Percentiles rank a stretch among this genome's conserved stretches.
These are phyloP conservation scores for Decorospora gaudefroyi DNA, from an alignment of 2,329 filamentous ascomycete species.

Conservation along the genomic window DNA sequence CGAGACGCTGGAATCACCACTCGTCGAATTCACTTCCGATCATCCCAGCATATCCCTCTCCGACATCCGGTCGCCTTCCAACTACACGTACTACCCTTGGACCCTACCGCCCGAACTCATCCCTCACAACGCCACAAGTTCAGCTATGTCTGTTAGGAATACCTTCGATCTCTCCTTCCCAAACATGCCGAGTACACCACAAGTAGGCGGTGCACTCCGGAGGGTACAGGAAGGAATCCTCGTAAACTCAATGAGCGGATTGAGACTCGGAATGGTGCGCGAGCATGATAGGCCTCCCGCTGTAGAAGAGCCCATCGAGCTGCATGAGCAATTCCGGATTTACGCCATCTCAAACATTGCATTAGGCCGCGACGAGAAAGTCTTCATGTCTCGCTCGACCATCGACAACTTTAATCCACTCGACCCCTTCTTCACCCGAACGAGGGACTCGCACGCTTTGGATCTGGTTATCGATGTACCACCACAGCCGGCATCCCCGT, in stretches of 20 bases:
- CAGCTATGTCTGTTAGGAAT: slow-evolving; percentile 69
- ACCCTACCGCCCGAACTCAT: slow-evolving; percentile 78
- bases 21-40: slow-evolving; percentile 57
- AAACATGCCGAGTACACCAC: slow-evolving; percentile 56
- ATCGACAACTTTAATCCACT: slow-evolving; percentile 68
- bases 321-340: slow-evolving; percentile 65
- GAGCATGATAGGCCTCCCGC: slow-evolving; percentile 56
- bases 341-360: slow-evolving; percentile 79
- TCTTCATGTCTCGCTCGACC: slow-evolving; percentile 77
- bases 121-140: slow-evolving; percentile 76
- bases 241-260: slow-evolving; percentile 63
- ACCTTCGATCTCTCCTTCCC: slow-evolving; percentile 74
- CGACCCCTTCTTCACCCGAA: slow-evolving; percentile 81
- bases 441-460: slow-evolving; percentile 72
- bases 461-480: slow-evolving; percentile 70
- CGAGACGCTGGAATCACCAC: slow-evolving; percentile 61
- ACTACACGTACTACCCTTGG: slow-evolving; percentile 91
- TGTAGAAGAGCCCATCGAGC: slow-evolving; percentile 36
- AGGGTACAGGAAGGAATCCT: slow-evolving; percentile 63
- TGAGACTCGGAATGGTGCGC: slow-evolving; percentile 69
- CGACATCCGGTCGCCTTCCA: slow-evolving; percentile 65
- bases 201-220: slow-evolving; percentile 57
- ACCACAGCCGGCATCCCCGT: slow-evolving; percentile 28
- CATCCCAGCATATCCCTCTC: slow-evolving; percentile 61
- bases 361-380: slow-evolving; percentile 83